Evolutionary conservation across 345 rosid genomes (phyloP), one percentile per base, ranked within the genome.

Genomic region (Passiflora organensis): DNA sequence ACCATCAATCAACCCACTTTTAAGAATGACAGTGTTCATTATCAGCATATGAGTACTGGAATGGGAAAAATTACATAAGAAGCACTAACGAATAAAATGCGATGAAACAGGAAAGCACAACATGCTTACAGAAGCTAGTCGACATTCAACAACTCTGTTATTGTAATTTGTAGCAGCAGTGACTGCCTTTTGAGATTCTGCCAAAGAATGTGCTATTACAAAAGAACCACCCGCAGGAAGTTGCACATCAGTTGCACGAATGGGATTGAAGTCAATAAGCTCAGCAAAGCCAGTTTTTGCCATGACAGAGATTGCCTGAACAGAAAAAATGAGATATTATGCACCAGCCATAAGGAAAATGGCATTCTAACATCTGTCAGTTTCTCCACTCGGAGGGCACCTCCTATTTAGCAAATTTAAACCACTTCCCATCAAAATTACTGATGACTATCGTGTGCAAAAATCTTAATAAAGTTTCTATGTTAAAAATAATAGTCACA

Each of bases 181-280:
- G 59, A 94, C 95, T 10, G 99, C 97, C 58, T 94, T 94, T 58
- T 86, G 89, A 51, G 99, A 94, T 62, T 89, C 95, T 13, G 97
- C 97, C 61, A 94, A 82, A 48, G 95, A 94, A 70, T 94, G 83
- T 17, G 97, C 96, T 51, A 94, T 89, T 28, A 94, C 82, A 72
- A 94, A 94, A 62, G 84, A 85, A 0, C 97, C 99, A n/a, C 96
- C 97, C 58, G 71, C 69, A 70, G 97, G 99, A 75, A 89, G 97
- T 75, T 89, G 66, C 64, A 93, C 95, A 61, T 93, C 99, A 51
- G 97, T 93, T 71, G 95, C 99, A 14, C 81, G 82, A 48, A 94
- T 80, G 57, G 99, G 99, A 56, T 94, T 94, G 77, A 94, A 94
- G 77, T 94, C 99, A 73, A 94, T 94, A 59, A 94, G 96, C 80